A percentile compares a stretch with the other conserved stretches of the same genome.
Evolutionary conservation across 2,329 filamentous ascomycete genomes (phyloP).

Genomic region (Leptographium procerum): DNA sequence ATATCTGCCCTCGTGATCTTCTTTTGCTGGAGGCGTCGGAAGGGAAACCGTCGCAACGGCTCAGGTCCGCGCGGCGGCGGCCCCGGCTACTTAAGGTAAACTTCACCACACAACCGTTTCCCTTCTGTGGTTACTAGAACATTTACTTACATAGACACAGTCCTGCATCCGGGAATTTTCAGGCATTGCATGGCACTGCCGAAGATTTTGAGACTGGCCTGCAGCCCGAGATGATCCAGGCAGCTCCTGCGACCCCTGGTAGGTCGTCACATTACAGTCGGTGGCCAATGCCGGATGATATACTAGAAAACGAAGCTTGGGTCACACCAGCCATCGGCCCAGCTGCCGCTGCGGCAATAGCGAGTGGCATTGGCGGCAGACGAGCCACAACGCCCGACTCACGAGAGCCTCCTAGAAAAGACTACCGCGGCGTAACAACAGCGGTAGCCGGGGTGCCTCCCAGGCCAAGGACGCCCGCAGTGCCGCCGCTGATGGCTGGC

Average conservation of each 20-base stretch:
- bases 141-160: constrained; percentile 10
- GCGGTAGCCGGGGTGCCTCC: not conserved
- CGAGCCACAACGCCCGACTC: not conserved
- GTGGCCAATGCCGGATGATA: not conserved
- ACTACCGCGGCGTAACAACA: not conserved
- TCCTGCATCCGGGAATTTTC: constrained; percentile 21
- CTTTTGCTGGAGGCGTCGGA: constrained; percentile 29
- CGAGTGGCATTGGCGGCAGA: not conserved
- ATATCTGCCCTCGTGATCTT: constrained; percentile 31
- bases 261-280: not conserved
- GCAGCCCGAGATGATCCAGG: constrained; percentile 4
- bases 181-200: constrained; percentile 24
- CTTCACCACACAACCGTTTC: no score
- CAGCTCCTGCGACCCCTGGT: not conserved
- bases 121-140: not conserved
- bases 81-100: constrained; percentile 30
- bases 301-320: not conserved
- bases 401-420: not conserved
- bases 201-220: constrained; percentile 20
- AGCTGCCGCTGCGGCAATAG: constrained; percentile 3
- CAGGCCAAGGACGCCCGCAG: not conserved
- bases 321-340: not conserved
- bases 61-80: constrained; percentile 24
- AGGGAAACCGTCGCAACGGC: constrained; percentile 28
- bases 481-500: not conserved